These are phyloP conservation scores for Ogataea philodendri DNA, from an alignment of 805 yeast species.

Conservation along the genomic window DNA sequence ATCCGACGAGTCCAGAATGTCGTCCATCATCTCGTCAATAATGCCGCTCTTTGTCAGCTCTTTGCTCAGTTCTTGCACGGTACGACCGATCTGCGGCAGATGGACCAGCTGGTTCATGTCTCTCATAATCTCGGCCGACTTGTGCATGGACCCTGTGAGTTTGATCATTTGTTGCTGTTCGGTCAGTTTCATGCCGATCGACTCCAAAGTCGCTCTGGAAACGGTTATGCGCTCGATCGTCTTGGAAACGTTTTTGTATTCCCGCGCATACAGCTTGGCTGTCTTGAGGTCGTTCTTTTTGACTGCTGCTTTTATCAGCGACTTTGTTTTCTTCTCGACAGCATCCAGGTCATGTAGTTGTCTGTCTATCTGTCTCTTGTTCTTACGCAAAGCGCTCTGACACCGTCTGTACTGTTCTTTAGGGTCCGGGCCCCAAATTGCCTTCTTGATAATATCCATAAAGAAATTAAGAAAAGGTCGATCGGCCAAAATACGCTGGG, in stretches of 20 bases:
- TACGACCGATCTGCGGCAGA: slow-evolving; percentile 74
- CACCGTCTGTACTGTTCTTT: slow-evolving; percentile 83
- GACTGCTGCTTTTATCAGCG: slow-evolving; percentile 69
- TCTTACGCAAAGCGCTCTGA: slow-evolving; percentile 75
- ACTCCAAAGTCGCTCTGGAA: slow-evolving; percentile 82
- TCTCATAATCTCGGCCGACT: slow-evolving; percentile 78
- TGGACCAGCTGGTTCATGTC: slow-evolving; percentile 79
- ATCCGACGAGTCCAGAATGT: slow-evolving; percentile 68
- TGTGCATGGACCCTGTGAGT: slow-evolving; percentile 75
- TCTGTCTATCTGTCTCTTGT: slow-evolving; percentile 79
- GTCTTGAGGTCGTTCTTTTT: slow-evolving; percentile 72
- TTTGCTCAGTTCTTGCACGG: slow-evolving; percentile 82
- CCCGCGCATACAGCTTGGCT: slow-evolving; percentile 79
- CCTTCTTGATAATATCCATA: slow-evolving; percentile 84
- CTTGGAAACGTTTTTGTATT: slow-evolving; percentile 66
- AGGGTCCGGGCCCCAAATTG: slow-evolving; percentile 97
- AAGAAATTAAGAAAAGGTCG: slow-evolving; percentile 37
- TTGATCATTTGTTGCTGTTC: slow-evolving; percentile 88
- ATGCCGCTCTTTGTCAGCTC: slow-evolving; percentile 86
- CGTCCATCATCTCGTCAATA: slow-evolving; percentile 94
- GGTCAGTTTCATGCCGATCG: slow-evolving; percentile 83
- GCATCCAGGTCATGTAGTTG: slow-evolving; percentile 60
- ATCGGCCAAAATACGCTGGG: slow-evolving; percentile 1
- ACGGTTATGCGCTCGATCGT: slow-evolving; percentile 72
- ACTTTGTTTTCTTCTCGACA: slow-evolving; percentile 72